Percentiles rank a stretch among this genome's conserved stretches.
These are phyloP conservation scores for Xerocomellus amylosporus DNA, from an alignment of 768 basidiomycete species.

Conservation along the genomic window DNA sequence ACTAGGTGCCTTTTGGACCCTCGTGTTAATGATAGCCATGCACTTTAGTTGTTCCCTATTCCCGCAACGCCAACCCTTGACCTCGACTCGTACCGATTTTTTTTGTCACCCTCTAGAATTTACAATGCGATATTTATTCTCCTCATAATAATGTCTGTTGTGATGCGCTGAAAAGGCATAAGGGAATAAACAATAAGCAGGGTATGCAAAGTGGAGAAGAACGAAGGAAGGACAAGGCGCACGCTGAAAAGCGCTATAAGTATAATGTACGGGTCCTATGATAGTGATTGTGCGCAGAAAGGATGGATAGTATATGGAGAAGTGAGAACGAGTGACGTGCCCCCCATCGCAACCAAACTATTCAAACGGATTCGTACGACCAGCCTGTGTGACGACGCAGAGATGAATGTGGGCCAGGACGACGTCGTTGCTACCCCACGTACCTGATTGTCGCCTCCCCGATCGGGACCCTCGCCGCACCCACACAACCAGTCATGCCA, in stretches of 20 bases:
- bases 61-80: neutral
- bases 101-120: conserved; percentile 9
- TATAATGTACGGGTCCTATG: conserved; percentile 10
- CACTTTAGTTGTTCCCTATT: neutral
- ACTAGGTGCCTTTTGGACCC: neutral
- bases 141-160: conserved; percentile 12
- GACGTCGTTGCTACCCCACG: conserved; percentile 11
- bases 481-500: conserved; percentile 89
- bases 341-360: conserved; percentile 15
- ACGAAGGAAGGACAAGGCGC: conserved; percentile 3
- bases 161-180: conserved; percentile 6
- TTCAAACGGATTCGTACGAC: conserved; percentile 66
- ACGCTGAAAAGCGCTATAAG: neutral
- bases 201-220: conserved; percentile 20
- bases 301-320: conserved; percentile 5
- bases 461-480: conserved; percentile 69
- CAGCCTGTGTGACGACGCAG: conserved; percentile 46
- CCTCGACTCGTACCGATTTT: neutral
- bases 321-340: neutral
- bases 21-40: neutral
- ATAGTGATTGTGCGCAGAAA: conserved; percentile 8
- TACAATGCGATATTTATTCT: conserved; percentile 9
- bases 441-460: conserved; percentile 73
- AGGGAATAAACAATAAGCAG: conserved; percentile 20
- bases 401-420: neutral